A percentile compares a stretch with the other conserved stretches of the same genome.
These are phyloP conservation scores for Flammula alnicola DNA, from an alignment of 1,284 basidiomycete genomes.

Conservation along the genomic window DNA sequence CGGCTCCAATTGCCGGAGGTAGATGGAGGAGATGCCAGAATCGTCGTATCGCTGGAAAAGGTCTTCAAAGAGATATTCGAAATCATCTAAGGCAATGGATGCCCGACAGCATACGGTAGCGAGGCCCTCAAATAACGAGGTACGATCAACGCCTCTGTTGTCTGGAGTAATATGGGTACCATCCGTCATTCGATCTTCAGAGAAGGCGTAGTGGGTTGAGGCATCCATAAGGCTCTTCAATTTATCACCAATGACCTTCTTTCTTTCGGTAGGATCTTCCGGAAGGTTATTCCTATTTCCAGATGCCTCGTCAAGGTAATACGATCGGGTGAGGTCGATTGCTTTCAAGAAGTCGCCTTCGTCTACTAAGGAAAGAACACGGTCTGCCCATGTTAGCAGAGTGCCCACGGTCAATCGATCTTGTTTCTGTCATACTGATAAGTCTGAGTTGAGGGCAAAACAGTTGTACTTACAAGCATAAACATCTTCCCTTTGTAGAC, in stretches of 20 bases:
- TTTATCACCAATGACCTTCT: slow-evolving; percentile 74
- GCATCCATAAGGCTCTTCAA: slow-evolving; percentile 86
- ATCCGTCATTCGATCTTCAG: slow-evolving; percentile 92
- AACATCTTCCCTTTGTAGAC: slow-evolving; percentile 93
- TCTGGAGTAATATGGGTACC: slow-evolving; percentile 83
- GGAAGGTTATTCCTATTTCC: slow-evolving; percentile 92
- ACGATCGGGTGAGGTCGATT: slow-evolving; percentile 84
- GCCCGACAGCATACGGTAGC: slow-evolving; percentile 84
- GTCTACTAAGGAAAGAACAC: slow-evolving; percentile 84
- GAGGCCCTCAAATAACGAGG: slow-evolving; percentile 87
- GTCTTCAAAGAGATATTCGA: slow-evolving; percentile 90
- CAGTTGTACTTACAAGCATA: slow-evolving; percentile 67
- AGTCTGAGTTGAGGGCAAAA: slow-evolving; percentile 8
- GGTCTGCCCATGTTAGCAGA: slow-evolving; percentile 94
- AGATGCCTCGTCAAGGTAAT: slow-evolving; percentile 82
- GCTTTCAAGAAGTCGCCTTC: slow-evolving; percentile 89
- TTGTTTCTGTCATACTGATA: slow-evolving; percentile 50
- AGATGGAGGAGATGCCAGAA: slow-evolving; percentile 87
- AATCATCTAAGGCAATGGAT: slow-evolving; percentile 80
- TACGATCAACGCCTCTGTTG: slow-evolving; percentile 91
- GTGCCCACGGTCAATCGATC: slow-evolving; percentile 83
- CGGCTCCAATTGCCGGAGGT: slow-evolving; percentile 81
- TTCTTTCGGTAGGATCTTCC: slow-evolving; percentile 59
- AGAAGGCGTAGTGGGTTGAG: slow-evolving; percentile 90
- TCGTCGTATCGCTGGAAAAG: slow-evolving; percentile 91